phyloP scores from a whole-genome alignment of 805 yeast genomes.

The Scheffersomyces lignosus region DNA sequence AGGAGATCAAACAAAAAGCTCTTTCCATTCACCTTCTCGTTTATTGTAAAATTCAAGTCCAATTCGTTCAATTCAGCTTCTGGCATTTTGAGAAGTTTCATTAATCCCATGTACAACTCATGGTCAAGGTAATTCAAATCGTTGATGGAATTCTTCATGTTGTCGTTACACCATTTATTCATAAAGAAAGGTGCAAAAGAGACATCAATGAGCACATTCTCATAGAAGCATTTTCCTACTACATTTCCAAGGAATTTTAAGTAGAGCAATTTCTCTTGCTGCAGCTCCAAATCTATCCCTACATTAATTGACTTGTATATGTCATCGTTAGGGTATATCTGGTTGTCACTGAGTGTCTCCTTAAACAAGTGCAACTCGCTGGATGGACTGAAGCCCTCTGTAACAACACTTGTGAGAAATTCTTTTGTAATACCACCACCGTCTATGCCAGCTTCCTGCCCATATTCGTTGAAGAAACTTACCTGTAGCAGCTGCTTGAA shows the following conservation, averaged over 20 bases:
- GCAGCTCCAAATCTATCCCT: slow-evolving; percentile 29
- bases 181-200: slow-evolving; percentile 86
- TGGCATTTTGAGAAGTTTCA: slow-evolving; percentile 56
- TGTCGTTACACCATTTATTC: slow-evolving; percentile 57
- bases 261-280: slow-evolving; percentile 27
- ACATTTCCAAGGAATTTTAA: slow-evolving; percentile 74
- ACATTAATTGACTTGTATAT: slow-evolving; percentile 36
- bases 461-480: slow-evolving; percentile 66
- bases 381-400: slow-evolving; percentile 59
- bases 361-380: slow-evolving; percentile 34
- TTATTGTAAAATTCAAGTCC: slow-evolving; percentile 66
- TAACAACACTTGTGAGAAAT: slow-evolving; percentile 69
- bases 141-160: slow-evolving; percentile 64
- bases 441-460: slow-evolving; percentile 88
- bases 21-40: slow-evolving; percentile 44
- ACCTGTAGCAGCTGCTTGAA: slow-evolving; percentile 65
- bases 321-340: slow-evolving; percentile 73
- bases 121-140: slow-evolving; percentile 73
- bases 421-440: slow-evolving; percentile 98
- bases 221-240: slow-evolving; percentile 87
- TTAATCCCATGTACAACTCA: slow-evolving; percentile 62
- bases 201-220: slow-evolving; percentile 75
- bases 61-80: slow-evolving; percentile 56
- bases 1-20: slow-evolving; percentile 55
- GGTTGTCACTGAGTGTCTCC: slow-evolving; percentile 48